Evolutionary conservation across 805 yeast species (phyloP).

Genomic region (Starmerella tilneyi): DNA sequence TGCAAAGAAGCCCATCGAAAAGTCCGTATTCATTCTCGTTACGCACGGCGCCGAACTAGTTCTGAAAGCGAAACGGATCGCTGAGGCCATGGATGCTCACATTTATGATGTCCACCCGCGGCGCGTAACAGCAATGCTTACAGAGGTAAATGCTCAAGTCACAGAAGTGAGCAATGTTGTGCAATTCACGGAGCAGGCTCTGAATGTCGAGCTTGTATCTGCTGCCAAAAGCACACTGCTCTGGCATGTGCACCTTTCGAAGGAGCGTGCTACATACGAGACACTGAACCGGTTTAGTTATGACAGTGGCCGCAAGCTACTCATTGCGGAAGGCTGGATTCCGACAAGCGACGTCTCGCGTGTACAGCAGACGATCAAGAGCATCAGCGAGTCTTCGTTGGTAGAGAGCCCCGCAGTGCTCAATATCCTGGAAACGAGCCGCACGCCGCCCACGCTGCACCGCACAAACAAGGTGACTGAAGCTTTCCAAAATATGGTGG

Average conservation of each 20-base stretch:
- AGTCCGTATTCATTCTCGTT: conserved; percentile 77
- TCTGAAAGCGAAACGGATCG: conserved; percentile 64
- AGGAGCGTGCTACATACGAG: conserved; percentile 76
- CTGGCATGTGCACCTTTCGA: conserved; percentile 60
- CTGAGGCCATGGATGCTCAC: conserved; percentile 82
- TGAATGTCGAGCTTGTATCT: conserved; percentile 66
- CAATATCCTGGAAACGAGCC: conserved; percentile 50
- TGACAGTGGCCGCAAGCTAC: conserved; percentile 72
- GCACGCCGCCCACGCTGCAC: conserved; percentile 89
- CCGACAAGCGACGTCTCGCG: conserved; percentile 64
- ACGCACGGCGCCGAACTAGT: conserved; percentile 78
- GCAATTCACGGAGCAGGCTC: conserved; percentile 54
- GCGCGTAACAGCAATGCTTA: conserved; percentile 31
- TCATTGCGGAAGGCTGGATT: conserved; percentile 95
- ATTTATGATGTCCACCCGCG: conserved; percentile 48
- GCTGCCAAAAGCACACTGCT: conserved; percentile 62
- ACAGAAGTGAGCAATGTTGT: conserved; percentile 51
- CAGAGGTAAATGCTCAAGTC: conserved; percentile 39
- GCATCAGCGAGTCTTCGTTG: conserved; percentile 44
- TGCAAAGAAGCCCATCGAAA: conserved; percentile 48
- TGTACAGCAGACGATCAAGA: conserved; percentile 58
- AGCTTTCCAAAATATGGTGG: conserved; percentile 89
- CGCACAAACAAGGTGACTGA: conserved; percentile 88
- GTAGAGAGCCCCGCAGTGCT: conserved; percentile 40
- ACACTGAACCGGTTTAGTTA: conserved; percentile 70